Percentiles rank a stretch among this genome's conserved stretches.
Evolutionary conservation across 495 filamentous ascomycete genomes (phyloP).

Genomic region (Pyronema omphalodes): DNA sequence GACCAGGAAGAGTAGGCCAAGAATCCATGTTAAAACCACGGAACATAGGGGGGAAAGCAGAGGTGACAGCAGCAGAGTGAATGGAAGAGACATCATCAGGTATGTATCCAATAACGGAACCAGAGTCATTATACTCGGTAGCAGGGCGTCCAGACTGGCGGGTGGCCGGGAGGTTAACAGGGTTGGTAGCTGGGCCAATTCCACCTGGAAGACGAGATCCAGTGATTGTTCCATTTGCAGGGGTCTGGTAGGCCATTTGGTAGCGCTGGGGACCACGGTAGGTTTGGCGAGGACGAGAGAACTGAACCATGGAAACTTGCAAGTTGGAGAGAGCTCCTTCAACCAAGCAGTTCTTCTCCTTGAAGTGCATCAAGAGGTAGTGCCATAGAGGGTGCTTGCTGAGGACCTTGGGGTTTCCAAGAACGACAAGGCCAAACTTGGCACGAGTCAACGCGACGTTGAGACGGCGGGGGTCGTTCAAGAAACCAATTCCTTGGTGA

Average conservation of each 20-base stretch:
- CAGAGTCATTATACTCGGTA: conserved; percentile 62
- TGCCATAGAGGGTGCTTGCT: conserved; percentile 98
- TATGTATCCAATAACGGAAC: conserved; percentile 82
- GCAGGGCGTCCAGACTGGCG: conserved; percentile 31
- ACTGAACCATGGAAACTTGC: conserved; percentile 85
- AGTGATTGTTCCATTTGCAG: conserved; percentile 29
- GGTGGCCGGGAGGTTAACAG: conserved; percentile 12
- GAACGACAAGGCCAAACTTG: conserved; percentile 86
- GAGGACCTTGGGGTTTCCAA: conserved; percentile 94
- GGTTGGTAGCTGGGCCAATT: conserved; percentile 21
- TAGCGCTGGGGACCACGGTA: conserved; percentile 84
- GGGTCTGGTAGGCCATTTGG: conserved; percentile 62
- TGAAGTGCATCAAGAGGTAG: conserved; percentile 88
- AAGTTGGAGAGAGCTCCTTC: conserved; percentile 94
- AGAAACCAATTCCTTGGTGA: conserved; percentile 96
- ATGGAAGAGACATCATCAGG: conserved; percentile 94
- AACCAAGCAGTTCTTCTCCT: conserved; percentile 88
- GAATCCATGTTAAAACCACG: conserved; percentile 68
- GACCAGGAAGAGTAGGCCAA: conserved; percentile 67
- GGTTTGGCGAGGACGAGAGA: conserved; percentile 77
- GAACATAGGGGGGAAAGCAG: conserved; percentile 89
- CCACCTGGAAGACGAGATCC: conserved; percentile 23
- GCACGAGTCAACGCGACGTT: conserved; percentile 98
- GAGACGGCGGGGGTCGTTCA: conserved; percentile 93
- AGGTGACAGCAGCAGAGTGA: conserved; percentile 69